Evolutionary conservation across 805 yeast species (phyloP), one percentile per base, ranked within the genome.

Genomic region (Pichia sporocuriosa): DNA sequence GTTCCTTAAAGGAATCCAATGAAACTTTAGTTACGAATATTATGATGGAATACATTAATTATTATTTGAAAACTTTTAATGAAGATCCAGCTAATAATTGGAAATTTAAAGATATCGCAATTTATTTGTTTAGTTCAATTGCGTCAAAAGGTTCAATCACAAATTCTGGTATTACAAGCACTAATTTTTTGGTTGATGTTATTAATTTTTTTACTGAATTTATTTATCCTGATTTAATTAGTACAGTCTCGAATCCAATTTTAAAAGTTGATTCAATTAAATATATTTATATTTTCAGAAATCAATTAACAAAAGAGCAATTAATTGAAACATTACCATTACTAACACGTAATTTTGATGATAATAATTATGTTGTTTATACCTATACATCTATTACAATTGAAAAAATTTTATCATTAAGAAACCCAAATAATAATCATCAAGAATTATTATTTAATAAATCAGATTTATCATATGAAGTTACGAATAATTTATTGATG

Each of bases 141-240:
- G 97, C 98, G 4, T 81, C 95, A 1, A 89, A 87, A 59, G 96
- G 97, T 6, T 73, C 84, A 16, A 71, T 87, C n/a, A 84, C 97
- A 0, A 38, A 26, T 25, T 77, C 78, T 9, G 97, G 97, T 39
- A 89, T 89, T 15, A 75, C 94, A 1, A 77, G 95, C 3, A 86
- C 95, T 4, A 93, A 90, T 59, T 68, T 81, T 32, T 65, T 86
- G 44, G 77, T 90, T 16, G 95, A 93, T 60, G 89, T 93, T 13
- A 87, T 90, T 20, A 78, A 76, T 28, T 93, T 90, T 60, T 94
- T 94, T 62, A 69, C 81, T 2, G 73, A 73, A 16, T 81, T 86
- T 57, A 79, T 93, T 54, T 93, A 94, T 7, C 78, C 82, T 4
- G 96, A 93, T 65, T 71, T 93, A 51, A 67, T 83, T n/a, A 61